Percentiles rank a stretch among this genome's conserved stretches.
These are phyloP conservation scores for Arthrinium phaeospermum DNA, from an alignment of 2,329 filamentous ascomycete species.

Conservation along the genomic window DNA sequence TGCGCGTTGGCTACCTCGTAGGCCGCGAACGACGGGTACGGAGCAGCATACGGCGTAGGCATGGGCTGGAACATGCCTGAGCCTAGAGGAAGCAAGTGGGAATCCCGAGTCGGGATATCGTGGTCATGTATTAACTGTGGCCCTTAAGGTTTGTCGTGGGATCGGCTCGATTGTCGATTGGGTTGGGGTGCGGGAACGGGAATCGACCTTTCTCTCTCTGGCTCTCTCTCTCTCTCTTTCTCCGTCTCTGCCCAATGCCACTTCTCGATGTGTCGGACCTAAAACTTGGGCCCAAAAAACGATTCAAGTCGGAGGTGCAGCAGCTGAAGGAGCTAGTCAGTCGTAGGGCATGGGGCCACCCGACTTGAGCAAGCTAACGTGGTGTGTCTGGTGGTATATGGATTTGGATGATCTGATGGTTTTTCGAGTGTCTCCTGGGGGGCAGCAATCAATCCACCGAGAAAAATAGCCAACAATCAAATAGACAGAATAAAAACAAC, in stretches of 20 bases:
- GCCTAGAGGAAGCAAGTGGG: background rate
- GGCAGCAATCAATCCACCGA: background rate
- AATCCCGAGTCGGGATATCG: conserved; percentile 2
- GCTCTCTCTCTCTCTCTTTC: too few relatives aligned
- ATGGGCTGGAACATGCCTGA: conserved; percentile 62
- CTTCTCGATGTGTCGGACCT: conserved; percentile 9
- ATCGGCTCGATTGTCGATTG: background rate
- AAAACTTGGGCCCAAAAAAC: background rate
- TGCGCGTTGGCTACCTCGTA: conserved; percentile 34
- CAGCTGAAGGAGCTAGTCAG: conserved; percentile 11
- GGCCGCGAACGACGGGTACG: conserved; percentile 48
- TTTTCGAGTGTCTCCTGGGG: background rate
- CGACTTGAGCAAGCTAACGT: background rate
- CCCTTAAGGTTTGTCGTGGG: background rate
- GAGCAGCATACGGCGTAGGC: conserved; percentile 54
- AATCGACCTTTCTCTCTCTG: background rate
- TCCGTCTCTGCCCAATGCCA: background rate
- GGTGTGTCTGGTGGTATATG: background rate
- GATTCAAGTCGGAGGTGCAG: background rate
- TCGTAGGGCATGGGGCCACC: conserved; percentile 15
- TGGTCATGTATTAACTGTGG: background rate
- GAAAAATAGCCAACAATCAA: background rate
- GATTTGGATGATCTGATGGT: background rate
- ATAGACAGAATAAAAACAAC: background rate
- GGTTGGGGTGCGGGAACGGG: background rate